Percentiles rank a stretch among this genome's conserved stretches.
Conservation (phyloP, 306 rosid species). For the Trifolium repens region DNA sequence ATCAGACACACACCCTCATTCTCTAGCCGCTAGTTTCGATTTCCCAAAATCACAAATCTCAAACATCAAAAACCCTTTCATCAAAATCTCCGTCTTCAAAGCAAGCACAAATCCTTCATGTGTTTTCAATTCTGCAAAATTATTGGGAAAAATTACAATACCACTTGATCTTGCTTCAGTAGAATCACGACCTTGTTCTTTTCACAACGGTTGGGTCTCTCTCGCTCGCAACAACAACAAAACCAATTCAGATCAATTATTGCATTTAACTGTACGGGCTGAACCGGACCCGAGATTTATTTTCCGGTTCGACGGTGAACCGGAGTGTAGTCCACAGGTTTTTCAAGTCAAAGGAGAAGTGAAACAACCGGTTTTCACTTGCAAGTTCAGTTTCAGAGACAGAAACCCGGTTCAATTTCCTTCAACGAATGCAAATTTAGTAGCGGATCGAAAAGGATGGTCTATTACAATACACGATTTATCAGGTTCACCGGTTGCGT, state of each 20-base stretch:
- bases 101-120: conserved; percentile 48
- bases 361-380: conserved; percentile 56
- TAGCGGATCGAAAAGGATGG: conserved; percentile 55
- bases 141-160: conserved; percentile 55
- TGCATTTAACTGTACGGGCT: conserved; percentile 52
- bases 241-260: conserved; percentile 34
- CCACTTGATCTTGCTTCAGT: conserved; percentile 53
- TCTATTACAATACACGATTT: conserved; percentile 54
- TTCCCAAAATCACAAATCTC: conserved; percentile 57
- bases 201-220: conserved; percentile 70
- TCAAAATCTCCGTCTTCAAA: conserved; percentile 59
- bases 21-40: conserved; percentile 62
- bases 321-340: conserved; percentile 89
- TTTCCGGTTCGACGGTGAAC: conserved; percentile 78
- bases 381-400: conserved; percentile 60
- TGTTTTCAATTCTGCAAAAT: conserved; percentile 44
- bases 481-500: conserved; percentile 56
- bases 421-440: neutral
- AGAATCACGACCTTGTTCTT: conserved; percentile 50
- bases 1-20: conserved; percentile 35
- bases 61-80: conserved; percentile 37
- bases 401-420: conserved; percentile 35
- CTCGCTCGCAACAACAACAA: conserved; percentile 35
- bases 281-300: conserved; percentile 86
- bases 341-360: conserved; percentile 73